Conservation (phyloP, 2,329 filamentous ascomycete genomes). For the Pseudocercospora cruenta region DNA sequence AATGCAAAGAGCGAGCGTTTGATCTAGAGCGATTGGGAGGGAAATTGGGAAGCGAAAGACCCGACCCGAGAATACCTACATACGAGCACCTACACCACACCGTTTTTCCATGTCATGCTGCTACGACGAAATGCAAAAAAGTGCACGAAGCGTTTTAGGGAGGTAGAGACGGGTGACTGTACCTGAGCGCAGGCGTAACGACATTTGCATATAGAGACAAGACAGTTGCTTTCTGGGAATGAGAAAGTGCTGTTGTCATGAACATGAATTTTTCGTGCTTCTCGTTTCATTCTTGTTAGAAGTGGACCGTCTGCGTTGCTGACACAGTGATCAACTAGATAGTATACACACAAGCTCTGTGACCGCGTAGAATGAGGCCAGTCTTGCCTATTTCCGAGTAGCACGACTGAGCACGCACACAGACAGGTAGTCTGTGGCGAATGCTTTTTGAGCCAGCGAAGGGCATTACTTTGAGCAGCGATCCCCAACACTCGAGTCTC, state of each 20-base stretch:
- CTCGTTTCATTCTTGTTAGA: background rate
- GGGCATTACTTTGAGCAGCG: background rate
- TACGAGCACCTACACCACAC: background rate
- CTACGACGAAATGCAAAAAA: constrained; percentile 8
- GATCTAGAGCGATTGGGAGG: constrained; percentile 2
- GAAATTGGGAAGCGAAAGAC: constrained; percentile 8
- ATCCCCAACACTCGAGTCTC: background rate
- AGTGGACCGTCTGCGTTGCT: background rate
- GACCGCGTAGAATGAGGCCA: too few relatives aligned
- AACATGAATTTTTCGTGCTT: background rate
- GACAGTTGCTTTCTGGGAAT: background rate
- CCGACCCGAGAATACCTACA: background rate
- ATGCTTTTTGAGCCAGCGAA: background rate
- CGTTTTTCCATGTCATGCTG: constrained; percentile 5
- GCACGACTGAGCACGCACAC: background rate
- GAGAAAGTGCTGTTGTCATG: background rate
- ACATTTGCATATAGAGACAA: constrained; percentile 8
- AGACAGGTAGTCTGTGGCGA: background rate
- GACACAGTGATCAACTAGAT: too few relatives aligned
- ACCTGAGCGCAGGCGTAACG: constrained; percentile 2
- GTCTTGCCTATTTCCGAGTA: too few relatives aligned
- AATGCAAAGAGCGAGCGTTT: constrained; percentile 9
- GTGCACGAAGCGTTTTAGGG: constrained; percentile 4
- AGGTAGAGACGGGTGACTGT: constrained; percentile 12
- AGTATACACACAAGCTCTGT: too few relatives aligned